Evolutionary conservation across 1,139 yeast genomes (phyloP).

Genomic region (Sugiyamaella pinicola): DNA sequence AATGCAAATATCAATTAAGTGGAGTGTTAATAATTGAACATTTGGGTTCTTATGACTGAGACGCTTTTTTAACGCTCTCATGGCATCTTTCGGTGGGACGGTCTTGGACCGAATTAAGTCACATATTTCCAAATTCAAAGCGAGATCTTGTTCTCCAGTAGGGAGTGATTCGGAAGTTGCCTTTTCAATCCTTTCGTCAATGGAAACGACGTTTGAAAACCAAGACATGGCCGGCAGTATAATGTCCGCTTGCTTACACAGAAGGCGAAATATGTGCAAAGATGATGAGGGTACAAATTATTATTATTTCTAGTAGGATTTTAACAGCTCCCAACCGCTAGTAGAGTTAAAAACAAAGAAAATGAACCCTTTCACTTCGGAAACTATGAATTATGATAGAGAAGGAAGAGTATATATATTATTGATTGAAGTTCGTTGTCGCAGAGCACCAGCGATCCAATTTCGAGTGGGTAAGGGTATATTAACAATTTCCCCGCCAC

Average conservation of each 20-base stretch:
- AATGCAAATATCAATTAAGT: slow-evolving; percentile 80
- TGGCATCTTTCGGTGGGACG: slow-evolving; percentile 79
- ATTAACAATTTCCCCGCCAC: slow-evolving; percentile 9
- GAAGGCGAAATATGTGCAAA: too few species aligned
- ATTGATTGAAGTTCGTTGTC: too few species aligned
- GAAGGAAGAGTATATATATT: too few species aligned
- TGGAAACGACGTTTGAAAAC: slow-evolving; percentile 56
- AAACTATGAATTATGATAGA: too few species aligned
- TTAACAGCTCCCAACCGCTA: too few species aligned
- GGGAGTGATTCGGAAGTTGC: slow-evolving; percentile 93
- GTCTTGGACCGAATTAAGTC: slow-evolving; percentile 85
- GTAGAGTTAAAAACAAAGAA: too few species aligned
- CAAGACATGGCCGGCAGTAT: slow-evolving; percentile 48
- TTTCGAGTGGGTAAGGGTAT: slow-evolving; percentile 1
- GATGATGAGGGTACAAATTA: too few species aligned
- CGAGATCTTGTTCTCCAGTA: slow-evolving; percentile 84
- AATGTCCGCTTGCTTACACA: neutral
- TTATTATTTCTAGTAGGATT: too few species aligned
- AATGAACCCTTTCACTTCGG: too few species aligned
- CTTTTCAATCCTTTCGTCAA: slow-evolving; percentile 66
- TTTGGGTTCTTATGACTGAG: slow-evolving; percentile 71
- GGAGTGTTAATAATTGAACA: slow-evolving; percentile 70
- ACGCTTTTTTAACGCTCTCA: slow-evolving; percentile 79
- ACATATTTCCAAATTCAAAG: slow-evolving; percentile 80
- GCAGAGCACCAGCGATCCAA: neutral